Evolutionary conservation across 495 filamentous ascomycete genomes (phyloP).

Genomic region (Hypoxylon fragiforme): DNA sequence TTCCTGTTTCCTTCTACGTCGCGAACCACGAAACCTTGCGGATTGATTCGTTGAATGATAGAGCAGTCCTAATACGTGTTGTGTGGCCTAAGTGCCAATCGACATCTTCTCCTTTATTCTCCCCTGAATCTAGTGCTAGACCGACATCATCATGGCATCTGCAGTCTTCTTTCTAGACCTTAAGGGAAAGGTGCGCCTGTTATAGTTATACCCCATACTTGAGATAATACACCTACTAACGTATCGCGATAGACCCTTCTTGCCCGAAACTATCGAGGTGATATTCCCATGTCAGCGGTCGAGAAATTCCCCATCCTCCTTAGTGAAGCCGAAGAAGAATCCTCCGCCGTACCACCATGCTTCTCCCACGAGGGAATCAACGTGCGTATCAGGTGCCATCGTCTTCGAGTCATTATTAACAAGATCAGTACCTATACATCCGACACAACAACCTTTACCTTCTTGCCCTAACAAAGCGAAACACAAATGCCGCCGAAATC

Average conservation of each 20-base stretch:
- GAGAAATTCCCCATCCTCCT: slow-evolving; percentile 98
- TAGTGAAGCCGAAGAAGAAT: slow-evolving; percentile 99
- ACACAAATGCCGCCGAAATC: slow-evolving; percentile 98
- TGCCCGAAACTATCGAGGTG: slow-evolving; percentile 97
- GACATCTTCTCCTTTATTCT: slow-evolving; percentile 18
- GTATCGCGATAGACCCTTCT: slow-evolving; percentile 75
- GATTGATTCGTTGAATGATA: slow-evolving; percentile 26
- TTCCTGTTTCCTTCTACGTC: slow-evolving; percentile 1
- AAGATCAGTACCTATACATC: slow-evolving; percentile 91
- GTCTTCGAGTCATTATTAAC: background rate
- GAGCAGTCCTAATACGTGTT: slow-evolving; percentile 7
- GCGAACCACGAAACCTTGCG: slow-evolving; percentile 2
- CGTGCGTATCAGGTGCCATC: slow-evolving; percentile 51
- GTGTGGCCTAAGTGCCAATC: slow-evolving; percentile 36
- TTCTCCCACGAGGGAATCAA: slow-evolving; percentile 99
- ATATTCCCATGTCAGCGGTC: slow-evolving; percentile 99
- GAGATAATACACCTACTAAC: too few species aligned
- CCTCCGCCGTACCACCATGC: slow-evolving; percentile 94
- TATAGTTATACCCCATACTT: background rate
- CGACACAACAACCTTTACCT: slow-evolving; percentile 99
- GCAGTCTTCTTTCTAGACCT: slow-evolving; percentile 98
- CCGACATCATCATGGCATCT: slow-evolving; percentile 78
- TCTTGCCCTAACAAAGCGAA: slow-evolving; percentile 96
- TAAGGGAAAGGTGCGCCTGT: slow-evolving; percentile 88
- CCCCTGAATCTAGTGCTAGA: slow-evolving; percentile 24